A percentile compares a stretch with the other conserved stretches of the same genome.
These are phyloP conservation scores for Hepatocystis sp. DNA, from an alignment of 169 alveolate genomes.

Conservation along the genomic window DNA sequence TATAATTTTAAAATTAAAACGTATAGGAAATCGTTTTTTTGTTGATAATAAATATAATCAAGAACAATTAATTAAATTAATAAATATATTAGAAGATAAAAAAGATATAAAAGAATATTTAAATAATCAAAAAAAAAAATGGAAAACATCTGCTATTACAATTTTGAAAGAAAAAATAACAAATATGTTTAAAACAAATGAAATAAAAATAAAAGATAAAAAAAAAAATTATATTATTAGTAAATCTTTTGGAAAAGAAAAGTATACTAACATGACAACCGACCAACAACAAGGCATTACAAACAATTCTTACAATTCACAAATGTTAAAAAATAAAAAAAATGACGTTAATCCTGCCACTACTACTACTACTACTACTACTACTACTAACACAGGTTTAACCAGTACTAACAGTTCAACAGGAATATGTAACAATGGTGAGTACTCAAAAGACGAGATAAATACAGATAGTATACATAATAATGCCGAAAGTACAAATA, in stretches of 20 bases:
- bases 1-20: conserved; percentile 73
- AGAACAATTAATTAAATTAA: conserved; percentile 53
- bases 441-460: too few relatives aligned
- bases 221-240: too few relatives aligned
- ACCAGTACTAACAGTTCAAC: too few relatives aligned
- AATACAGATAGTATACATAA: too few relatives aligned
- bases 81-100: conserved; percentile 76
- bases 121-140: conserved; percentile 39
- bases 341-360: neutral
- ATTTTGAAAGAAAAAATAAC: conserved; percentile 18
- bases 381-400: neutral
- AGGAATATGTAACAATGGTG: too few relatives aligned
- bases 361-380: neutral
- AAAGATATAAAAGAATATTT: conserved; percentile 71
- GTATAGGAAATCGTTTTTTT: conserved; percentile 77
- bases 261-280: too few relatives aligned
- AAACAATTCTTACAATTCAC: too few relatives aligned
- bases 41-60: conserved; percentile 70
- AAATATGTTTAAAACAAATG: conserved; percentile 14
- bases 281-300: too few relatives aligned
- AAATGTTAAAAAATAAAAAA: too few relatives aligned
- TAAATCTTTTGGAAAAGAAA: too few relatives aligned
- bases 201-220: too few relatives aligned
- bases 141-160: conserved; percentile 30
- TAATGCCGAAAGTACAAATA: neutral